A percentile compares a stretch with the other conserved stretches of the same genome.
These are phyloP conservation scores for Solanum commersonii DNA, from an alignment of 257 asterid species.

Conservation along the genomic window DNA sequence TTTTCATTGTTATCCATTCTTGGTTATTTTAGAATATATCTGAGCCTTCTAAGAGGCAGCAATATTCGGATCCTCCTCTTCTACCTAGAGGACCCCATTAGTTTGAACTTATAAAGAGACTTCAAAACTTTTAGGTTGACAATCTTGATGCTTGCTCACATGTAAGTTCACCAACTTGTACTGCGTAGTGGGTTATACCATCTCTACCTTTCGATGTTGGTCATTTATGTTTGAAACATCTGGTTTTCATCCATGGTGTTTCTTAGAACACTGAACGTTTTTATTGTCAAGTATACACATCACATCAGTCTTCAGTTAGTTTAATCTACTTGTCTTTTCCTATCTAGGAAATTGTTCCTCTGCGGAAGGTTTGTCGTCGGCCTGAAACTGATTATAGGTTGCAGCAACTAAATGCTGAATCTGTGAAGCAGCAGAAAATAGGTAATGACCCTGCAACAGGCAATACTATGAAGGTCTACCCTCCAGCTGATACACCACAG, in stretches of 20 bases:
- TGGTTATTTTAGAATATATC: neutral
- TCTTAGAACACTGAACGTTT: neutral
- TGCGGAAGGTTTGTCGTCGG: conserved; percentile 47
- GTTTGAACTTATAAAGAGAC: neutral
- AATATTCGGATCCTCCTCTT: neutral
- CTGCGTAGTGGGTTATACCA: neutral
- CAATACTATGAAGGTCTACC: conserved; percentile 11
- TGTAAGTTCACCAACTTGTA: neutral
- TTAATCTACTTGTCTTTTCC: neutral
- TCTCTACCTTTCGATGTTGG: neutral
- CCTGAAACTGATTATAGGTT: conserved; percentile 59
- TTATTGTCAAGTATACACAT: neutral
- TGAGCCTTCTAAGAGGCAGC: neutral
- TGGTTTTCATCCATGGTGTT: neutral
- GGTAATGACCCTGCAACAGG: conserved; percentile 14
- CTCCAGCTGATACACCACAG: conserved; percentile 9
- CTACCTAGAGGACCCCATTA: neutral
- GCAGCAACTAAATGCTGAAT: conserved; percentile 35
- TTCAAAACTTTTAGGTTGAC: neutral
- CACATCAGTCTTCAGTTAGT: neutral
- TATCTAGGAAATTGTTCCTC: conserved; percentile 67
- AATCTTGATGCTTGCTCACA: neutral
- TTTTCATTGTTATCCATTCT: neutral
- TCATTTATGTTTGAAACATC: neutral
- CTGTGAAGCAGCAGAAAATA: conserved; percentile 27